Base-by-base conservation (phyloP, 352 stramenopile genomes). In the Elongisporangium prolatum region DNA sequence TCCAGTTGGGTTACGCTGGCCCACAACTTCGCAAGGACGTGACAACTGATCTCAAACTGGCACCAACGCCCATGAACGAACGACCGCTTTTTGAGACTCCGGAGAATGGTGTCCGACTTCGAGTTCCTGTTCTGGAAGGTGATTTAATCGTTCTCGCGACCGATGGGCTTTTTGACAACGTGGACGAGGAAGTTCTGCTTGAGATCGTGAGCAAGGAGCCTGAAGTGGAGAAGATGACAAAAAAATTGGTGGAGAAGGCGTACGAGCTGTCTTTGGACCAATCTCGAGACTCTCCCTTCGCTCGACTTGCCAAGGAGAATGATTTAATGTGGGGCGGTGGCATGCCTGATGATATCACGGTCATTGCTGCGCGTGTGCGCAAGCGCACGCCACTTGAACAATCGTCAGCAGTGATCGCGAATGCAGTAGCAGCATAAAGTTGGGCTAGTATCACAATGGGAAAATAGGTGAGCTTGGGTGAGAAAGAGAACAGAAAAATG, bases 121-220 rank as follows among this genome's bases (percentile, higher is more conserved):
- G 89, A 0, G 88, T 98, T 38, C 96, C 97, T 24, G 79, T 99
- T 8, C 69, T 93, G 17, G 78, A 92, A 40, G 96, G 96, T 18
- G 96, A 99, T 64, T 91, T 98, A 44, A 97, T 99, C 59, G 85
- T 99, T 54, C 82, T 98, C 5, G 96, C 93, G 54, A 98, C 96
- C 1, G 96, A 99, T 72, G 96, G 96, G 3, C 77, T 99, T 2
- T 99, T 98, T 64, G 96, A 99, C 71, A 99, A 99, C 72, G 90
- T 99, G 44, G 77, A 92, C 44, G 80, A 92, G 62, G 80, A 92
- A 21, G 72, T 80, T 7, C 50, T 92, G 52, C 72, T 92, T 0
- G 80, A 89, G n/a, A 84, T 92, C 40, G 78, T 92, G 34, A 75
- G 75, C 7, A 56, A 52, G 8, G 77, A 92, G 56, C 64, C 69